Percentiles rank a stretch among this genome's conserved stretches.
Evolutionary conservation across 1,284 basidiomycete species (phyloP).

Genomic region (Afroboletus lepidellus): DNA sequence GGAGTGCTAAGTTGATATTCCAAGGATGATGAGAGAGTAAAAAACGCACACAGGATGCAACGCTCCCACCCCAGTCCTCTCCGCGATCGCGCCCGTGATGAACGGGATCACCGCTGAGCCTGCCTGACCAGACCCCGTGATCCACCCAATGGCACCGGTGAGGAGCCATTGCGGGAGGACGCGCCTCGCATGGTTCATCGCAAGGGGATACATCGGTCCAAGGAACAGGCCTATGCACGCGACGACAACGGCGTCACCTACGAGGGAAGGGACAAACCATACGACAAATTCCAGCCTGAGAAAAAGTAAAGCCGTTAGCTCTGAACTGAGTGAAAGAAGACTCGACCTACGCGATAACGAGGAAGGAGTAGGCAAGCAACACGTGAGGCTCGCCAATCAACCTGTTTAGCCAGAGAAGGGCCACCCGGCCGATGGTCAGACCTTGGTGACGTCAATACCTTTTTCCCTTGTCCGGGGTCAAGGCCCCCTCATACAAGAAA

Average conservation of each 20-base stretch:
- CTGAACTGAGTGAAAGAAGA: no score
- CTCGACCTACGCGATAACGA: slow-evolving; percentile 31
- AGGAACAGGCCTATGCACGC: slow-evolving; percentile 52
- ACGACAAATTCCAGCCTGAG: slow-evolving; percentile 47
- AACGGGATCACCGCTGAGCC: slow-evolving; percentile 56
- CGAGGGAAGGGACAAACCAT: slow-evolving; percentile 56
- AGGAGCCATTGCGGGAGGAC: slow-evolving; percentile 51
- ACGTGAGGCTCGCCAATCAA: slow-evolving; percentile 20
- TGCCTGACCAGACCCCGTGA: slow-evolving; percentile 50
- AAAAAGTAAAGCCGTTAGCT: background rate
- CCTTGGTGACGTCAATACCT: slow-evolving; percentile 6
- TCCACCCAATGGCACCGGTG: slow-evolving; percentile 50
- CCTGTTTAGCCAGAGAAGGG: slow-evolving; percentile 18
- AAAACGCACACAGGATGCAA: slow-evolving; percentile 52
- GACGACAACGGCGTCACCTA: slow-evolving; percentile 51
- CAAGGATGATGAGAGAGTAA: no score
- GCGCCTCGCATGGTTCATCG: slow-evolving; percentile 46
- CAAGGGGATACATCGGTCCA: slow-evolving; percentile 54
- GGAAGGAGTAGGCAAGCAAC: slow-evolving; percentile 15
- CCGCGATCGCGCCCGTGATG: slow-evolving; percentile 35
- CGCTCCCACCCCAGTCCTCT: slow-evolving; percentile 42
- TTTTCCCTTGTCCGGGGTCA: background rate
- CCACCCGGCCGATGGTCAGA: slow-evolving; percentile 20
- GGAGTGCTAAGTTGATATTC: no score
- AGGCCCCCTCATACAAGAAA: background rate